These are phyloP conservation scores for Zygotorulaspora sp. DNA, from an alignment of 805 yeast genomes.

Conservation along the genomic window DNA sequence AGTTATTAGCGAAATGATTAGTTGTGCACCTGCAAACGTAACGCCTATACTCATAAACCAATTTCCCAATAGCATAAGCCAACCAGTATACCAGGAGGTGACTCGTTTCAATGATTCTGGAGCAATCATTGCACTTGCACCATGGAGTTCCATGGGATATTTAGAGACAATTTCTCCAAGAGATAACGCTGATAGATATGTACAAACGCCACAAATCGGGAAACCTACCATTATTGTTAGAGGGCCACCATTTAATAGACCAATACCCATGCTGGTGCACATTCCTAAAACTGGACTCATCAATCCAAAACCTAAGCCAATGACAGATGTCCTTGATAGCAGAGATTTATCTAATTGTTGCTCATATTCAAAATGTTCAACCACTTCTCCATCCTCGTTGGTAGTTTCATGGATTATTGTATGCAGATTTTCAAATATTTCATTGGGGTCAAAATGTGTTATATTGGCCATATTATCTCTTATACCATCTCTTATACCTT, in stretches of 20 bases:
- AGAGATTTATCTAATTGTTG: constrained; percentile 62
- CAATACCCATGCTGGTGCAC: constrained; percentile 67
- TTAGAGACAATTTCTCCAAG: constrained; percentile 74
- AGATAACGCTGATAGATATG: constrained; percentile 62
- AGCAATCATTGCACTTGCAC: constrained; percentile 68
- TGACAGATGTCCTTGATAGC: constrained; percentile 61
- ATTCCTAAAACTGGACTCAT: constrained; percentile 82
- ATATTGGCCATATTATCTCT: constrained; percentile 20
- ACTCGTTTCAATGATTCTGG: constrained; percentile 51
- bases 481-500: constrained; percentile 23
- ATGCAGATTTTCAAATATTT: constrained; percentile 30
- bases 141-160: constrained; percentile 74
- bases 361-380: constrained; percentile 70
- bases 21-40: constrained; percentile 71
- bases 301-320: constrained; percentile 73
- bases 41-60: constrained; percentile 74
- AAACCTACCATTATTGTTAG: constrained; percentile 74
- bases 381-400: constrained; percentile 48
- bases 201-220: constrained; percentile 58
- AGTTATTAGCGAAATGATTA: constrained; percentile 62
- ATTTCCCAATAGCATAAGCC: constrained; percentile 68
- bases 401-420: constrained; percentile 36
- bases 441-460: constrained; percentile 20
- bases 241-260: constrained; percentile 71
- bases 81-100: constrained; percentile 74